phyloP scores from a whole-genome alignment of 1,284 basidiomycete species.

The Puccinia hordei region DNA sequence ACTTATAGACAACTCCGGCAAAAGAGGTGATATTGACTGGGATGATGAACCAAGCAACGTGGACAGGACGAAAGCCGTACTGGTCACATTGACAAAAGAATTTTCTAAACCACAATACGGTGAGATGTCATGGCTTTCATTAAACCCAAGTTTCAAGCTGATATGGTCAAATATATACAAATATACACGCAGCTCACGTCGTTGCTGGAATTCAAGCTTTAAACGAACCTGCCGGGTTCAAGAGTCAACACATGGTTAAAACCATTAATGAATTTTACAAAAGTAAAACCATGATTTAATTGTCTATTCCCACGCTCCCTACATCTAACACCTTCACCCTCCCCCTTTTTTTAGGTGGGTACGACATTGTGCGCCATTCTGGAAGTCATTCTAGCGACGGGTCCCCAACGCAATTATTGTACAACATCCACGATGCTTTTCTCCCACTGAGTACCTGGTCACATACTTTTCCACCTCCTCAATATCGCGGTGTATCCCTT shows the following conservation, averaged over 20 bases:
- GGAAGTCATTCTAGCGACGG: not conserved
- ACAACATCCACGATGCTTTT: constrained; percentile 81
- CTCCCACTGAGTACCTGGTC: constrained; percentile 74
- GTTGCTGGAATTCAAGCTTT: constrained; percentile 53
- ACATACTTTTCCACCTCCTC: constrained; percentile 67
- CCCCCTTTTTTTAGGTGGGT: constrained; percentile 12
- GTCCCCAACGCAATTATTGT: constrained; percentile 37
- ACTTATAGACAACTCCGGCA: constrained; percentile 66
- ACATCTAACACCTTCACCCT: constrained; percentile 60
- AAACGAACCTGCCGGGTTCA: constrained; percentile 75
- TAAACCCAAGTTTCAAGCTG: too few species aligned
- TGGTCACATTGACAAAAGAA: constrained; percentile 64
- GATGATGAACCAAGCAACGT: constrained; percentile 70
- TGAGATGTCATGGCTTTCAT: not conserved
- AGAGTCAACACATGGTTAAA: constrained; percentile 62
- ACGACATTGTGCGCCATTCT: constrained; percentile 27
- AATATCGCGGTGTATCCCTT: constrained; percentile 70
- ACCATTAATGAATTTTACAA: constrained; percentile 70
- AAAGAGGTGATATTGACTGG: constrained; percentile 71
- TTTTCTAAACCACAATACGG: constrained; percentile 62
- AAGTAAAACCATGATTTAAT: constrained; percentile 49
- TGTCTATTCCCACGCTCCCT: constrained; percentile 56
- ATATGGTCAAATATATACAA: too few species aligned
- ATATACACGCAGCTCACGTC: constrained; percentile 8
- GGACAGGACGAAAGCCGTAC: constrained; percentile 70